Conservation (phyloP, 768 basidiomycete species). For the Lactifluus echinatus region DNA sequence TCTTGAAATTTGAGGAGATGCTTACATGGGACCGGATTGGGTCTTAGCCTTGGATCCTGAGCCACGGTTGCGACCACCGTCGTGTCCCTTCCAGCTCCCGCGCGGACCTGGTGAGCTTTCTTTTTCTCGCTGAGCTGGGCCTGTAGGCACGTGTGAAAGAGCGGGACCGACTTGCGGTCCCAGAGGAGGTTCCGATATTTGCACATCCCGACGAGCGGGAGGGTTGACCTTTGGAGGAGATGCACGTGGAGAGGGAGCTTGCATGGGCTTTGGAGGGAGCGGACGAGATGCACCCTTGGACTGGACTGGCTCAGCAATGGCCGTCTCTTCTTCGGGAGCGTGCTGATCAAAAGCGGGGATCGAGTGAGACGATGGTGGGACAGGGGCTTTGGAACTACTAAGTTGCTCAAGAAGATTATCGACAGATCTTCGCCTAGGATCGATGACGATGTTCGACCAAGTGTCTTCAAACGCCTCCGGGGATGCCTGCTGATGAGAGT, state of each 20-base stretch:
- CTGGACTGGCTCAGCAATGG: slow-evolving; percentile 32
- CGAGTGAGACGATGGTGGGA: slow-evolving; percentile 23
- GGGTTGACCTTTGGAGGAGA: slow-evolving; percentile 57
- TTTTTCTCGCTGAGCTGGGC: slow-evolving; percentile 43
- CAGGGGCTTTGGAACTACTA: slow-evolving; percentile 38
- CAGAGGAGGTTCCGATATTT: slow-evolving; percentile 43
- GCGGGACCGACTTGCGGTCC: slow-evolving; percentile 25
- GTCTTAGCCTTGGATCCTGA: slow-evolving; percentile 38
- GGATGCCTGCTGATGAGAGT: slow-evolving; percentile 30
- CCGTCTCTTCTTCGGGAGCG: slow-evolving; percentile 25
- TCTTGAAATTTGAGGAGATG: neutral
- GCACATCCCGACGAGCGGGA: slow-evolving; percentile 39
- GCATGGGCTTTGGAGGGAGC: slow-evolving; percentile 50
- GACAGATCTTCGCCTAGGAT: slow-evolving; percentile 75
- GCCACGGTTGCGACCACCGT: slow-evolving; percentile 31
- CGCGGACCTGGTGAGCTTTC: slow-evolving; percentile 63
- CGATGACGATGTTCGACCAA: slow-evolving; percentile 39
- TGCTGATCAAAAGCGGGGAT: slow-evolving; percentile 27
- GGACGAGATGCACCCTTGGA: slow-evolving; percentile 47
- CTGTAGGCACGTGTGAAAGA: slow-evolving; percentile 29
- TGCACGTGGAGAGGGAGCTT: slow-evolving; percentile 44
- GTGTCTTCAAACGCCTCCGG: slow-evolving; percentile 47
- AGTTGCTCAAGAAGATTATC: slow-evolving; percentile 75
- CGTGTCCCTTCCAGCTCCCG: slow-evolving; percentile 31
- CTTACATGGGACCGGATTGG: slow-evolving; percentile 52